These are phyloP conservation scores for Heritiera fomes DNA, from an alignment of 345 rosid species.

Conservation along the genomic window DNA sequence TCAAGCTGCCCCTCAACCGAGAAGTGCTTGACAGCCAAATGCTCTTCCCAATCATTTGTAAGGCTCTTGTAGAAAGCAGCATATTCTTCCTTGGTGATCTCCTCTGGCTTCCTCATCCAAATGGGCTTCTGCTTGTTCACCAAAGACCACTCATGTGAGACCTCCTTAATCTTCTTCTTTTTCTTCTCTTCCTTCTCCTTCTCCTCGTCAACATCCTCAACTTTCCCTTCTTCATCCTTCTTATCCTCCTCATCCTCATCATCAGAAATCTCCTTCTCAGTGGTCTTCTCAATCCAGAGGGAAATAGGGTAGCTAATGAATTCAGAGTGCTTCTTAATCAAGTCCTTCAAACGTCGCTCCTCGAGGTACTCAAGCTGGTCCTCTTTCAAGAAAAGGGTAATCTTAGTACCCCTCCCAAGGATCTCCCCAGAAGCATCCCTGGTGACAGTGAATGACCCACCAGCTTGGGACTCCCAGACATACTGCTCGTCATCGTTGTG, in stretches of 20 bases:
- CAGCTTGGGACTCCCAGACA: slow-evolving; percentile 93
- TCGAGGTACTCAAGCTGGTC: slow-evolving; percentile 92
- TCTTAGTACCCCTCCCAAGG: slow-evolving; percentile 86
- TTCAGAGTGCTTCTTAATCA: slow-evolving; percentile 90
- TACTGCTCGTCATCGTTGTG: slow-evolving; percentile 90
- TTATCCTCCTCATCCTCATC: slow-evolving; percentile 90
- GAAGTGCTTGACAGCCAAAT: slow-evolving; percentile 83
- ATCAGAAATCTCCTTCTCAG: slow-evolving; percentile 84
- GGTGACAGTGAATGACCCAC: slow-evolving; percentile 85
- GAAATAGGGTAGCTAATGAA: slow-evolving; percentile 88
- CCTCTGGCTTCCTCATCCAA: slow-evolving; percentile 97
- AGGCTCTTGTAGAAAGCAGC: slow-evolving; percentile 94
- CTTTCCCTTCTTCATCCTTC: slow-evolving; percentile 81
- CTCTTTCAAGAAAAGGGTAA: slow-evolving; percentile 69
- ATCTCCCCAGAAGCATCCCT: slow-evolving; percentile 68
- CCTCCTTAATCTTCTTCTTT: slow-evolving; percentile 90
- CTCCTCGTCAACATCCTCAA: slow-evolving; percentile 81
- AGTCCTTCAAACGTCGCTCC: slow-evolving; percentile 82
- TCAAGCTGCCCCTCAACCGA: slow-evolving; percentile 94
- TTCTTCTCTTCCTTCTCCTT: slow-evolving; percentile 74
- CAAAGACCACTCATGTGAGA: slow-evolving; percentile 78
- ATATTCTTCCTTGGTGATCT: slow-evolving; percentile 82
- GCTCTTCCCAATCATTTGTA: slow-evolving; percentile 95
- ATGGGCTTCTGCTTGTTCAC: slow-evolving; percentile 93
- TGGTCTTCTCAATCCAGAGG: slow-evolving; percentile 85